phyloP scores from a whole-genome alignment of 2,329 filamentous ascomycete genomes.

The Fusarium secorum region DNA sequence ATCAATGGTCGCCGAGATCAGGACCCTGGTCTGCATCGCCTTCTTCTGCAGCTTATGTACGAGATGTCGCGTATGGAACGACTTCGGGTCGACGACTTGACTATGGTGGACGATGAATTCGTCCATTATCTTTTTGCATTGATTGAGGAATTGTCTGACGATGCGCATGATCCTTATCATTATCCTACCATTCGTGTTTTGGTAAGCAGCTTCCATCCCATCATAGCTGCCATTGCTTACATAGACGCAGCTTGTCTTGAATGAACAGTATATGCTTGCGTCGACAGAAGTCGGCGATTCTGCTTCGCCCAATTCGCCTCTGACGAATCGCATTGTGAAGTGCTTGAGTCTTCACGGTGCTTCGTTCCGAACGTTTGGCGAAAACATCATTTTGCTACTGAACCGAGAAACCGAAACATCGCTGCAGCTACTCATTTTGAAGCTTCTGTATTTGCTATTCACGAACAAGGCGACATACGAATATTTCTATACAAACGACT shows the following conservation, averaged over 20 bases:
- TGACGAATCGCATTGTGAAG: slow-evolving; percentile 96
- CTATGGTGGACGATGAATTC: slow-evolving; percentile 81
- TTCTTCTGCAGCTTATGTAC: slow-evolving; percentile 88
- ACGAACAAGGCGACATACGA: slow-evolving; percentile 91
- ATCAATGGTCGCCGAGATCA: slow-evolving; percentile 71
- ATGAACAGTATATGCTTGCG: slow-evolving; percentile 96
- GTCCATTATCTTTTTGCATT: slow-evolving; percentile 83
- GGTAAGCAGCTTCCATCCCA: slow-evolving; percentile 59
- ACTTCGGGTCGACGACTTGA: slow-evolving; percentile 77
- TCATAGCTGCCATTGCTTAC: slow-evolving; percentile 22
- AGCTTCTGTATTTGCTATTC: slow-evolving; percentile 93
- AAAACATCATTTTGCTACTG: slow-evolving; percentile 93
- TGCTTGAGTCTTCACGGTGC: slow-evolving; percentile 82
- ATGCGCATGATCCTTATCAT: slow-evolving; percentile 91
- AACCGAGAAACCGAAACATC: slow-evolving; percentile 96
- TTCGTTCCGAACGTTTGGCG: slow-evolving; percentile 91
- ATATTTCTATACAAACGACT: slow-evolving; percentile 98
- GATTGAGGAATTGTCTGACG: slow-evolving; percentile 86
- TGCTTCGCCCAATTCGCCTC: slow-evolving; percentile 53
- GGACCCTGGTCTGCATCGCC: slow-evolving; percentile 76
- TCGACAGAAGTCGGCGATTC: slow-evolving; percentile 60
- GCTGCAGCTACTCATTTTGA: slow-evolving; percentile 93
- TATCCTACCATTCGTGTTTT: slow-evolving; percentile 93
- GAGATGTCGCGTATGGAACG: slow-evolving; percentile 95
- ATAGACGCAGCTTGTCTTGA: slow-evolving; percentile 78